Evolutionary conservation across 2,329 filamentous ascomycete species (phyloP), one percentile per base, ranked within the genome.

Genomic region (Allantophomopsis lycopodina): DNA sequence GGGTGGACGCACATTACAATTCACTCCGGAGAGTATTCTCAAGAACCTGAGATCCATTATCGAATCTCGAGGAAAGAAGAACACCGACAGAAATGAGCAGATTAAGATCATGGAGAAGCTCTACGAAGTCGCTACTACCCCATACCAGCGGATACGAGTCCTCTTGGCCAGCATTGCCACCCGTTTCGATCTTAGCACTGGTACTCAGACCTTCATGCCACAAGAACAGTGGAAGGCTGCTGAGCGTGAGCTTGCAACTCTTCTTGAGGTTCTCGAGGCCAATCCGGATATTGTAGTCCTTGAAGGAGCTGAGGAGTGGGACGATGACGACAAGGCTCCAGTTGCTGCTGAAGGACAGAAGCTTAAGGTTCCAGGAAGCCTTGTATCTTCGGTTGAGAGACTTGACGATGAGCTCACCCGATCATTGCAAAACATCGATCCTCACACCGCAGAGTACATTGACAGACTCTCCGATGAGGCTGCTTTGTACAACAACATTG

Each of bases 81-180:
- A 96, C 70, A 95, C 91, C 48, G 91, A 98, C 61, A 81, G 87
- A 37, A 58, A 76, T 36, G 91, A 98, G 65, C 91, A 98, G 65
- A 96, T 98, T 63, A 81, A 82, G 62, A 81, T 89, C 39, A 94
- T 98, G 87, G 91, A 96, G 73, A 94, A 88, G 69, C 75, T 98
- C 40, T 68, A 80, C 55, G 87, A 94, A 59, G 88, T 98, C 48
- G 77, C 91, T 48, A 75, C 73, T 54, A 91, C 81, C 39, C 87
- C 93, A 38, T 98, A 98, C 66, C 91, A 96, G 65, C 79, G 79
- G 59, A 86, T 98, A 54, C 83, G 91, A 48, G 84, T 96, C 42
- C 81, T 96, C 35, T 70, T 96, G 47, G 89, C 87, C 32, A 66
- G 96, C 37, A 82, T 98, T 52, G 93, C 91, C 32, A 91, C 91